A percentile compares a stretch with the other conserved stretches of the same genome.
Conservation (phyloP, 2,329 filamentous ascomycete genomes). For the Chrysoporthe cubensis region DNA sequence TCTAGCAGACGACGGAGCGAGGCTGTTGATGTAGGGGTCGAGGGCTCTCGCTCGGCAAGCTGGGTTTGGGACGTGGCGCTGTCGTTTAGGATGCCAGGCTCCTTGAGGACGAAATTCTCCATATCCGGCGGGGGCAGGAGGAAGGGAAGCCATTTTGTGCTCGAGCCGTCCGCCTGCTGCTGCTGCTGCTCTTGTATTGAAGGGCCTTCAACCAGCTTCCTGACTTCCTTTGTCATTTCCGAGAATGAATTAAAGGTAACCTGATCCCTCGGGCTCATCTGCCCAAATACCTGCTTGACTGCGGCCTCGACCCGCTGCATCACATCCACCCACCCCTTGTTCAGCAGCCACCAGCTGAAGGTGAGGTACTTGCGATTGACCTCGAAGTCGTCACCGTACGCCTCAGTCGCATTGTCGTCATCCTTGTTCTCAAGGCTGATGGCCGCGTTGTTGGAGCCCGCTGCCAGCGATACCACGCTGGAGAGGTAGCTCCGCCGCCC, state of each 20-base stretch:
- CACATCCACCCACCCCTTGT: slow-evolving; percentile 84
- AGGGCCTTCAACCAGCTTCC: slow-evolving; percentile 79
- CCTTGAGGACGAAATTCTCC: slow-evolving; percentile 81
- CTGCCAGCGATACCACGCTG: slow-evolving; percentile 88
- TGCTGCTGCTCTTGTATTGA: neutral
- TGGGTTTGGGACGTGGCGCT: slow-evolving; percentile 40
- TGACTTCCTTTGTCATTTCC: slow-evolving; percentile 79
- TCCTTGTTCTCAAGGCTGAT: slow-evolving; percentile 94
- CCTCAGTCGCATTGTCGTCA: slow-evolving; percentile 80
- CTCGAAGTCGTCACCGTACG: slow-evolving; percentile 91
- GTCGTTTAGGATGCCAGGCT: slow-evolving; percentile 76
- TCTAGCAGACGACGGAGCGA: slow-evolving; percentile 84
- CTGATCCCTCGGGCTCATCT: slow-evolving; percentile 85
- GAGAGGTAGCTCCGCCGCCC: slow-evolving; percentile 94
- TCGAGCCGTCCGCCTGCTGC: slow-evolving; percentile 36
- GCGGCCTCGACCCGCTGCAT: slow-evolving; percentile 82
- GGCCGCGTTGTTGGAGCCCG: slow-evolving; percentile 70
- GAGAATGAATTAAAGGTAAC: slow-evolving; percentile 80
- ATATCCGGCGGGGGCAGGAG: slow-evolving; percentile 79
- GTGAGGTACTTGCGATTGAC: slow-evolving; percentile 94
- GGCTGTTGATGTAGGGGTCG: slow-evolving; percentile 49
- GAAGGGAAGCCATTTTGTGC: slow-evolving; percentile 77
- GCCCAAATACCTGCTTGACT: slow-evolving; percentile 88
- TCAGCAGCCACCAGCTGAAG: slow-evolving; percentile 97
- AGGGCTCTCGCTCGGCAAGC: slow-evolving; percentile 28